phyloP scores from a whole-genome alignment of 768 basidiomycete genomes.

The Tricholoma sp. region DNA sequence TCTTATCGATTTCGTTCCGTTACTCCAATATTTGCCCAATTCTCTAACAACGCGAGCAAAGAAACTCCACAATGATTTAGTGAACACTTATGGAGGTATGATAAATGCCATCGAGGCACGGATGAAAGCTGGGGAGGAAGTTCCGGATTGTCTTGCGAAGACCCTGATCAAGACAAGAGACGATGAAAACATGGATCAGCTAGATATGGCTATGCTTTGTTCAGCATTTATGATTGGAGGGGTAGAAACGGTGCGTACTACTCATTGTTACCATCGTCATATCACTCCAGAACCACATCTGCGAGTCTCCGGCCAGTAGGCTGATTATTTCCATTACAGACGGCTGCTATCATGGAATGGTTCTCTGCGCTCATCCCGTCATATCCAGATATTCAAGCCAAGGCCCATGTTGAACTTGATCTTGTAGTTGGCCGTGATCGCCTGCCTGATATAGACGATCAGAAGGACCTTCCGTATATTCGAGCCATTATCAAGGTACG shows the following conservation, averaged over 20 bases:
- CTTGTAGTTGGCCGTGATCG: constrained; percentile 14
- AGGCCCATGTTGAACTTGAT: constrained; percentile 19
- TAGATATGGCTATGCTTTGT: constrained; percentile 37
- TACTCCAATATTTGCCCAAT: constrained; percentile 37
- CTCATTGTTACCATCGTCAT: too few species aligned
- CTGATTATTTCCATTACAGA: not conserved
- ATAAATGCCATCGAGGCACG: constrained; percentile 31
- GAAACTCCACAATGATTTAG: constrained; percentile 33
- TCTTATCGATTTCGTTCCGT: constrained; percentile 37
- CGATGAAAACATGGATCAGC: constrained; percentile 29
- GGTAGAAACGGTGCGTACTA: constrained; percentile 40
- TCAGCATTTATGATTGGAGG: constrained; percentile 41
- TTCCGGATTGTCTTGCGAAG: constrained; percentile 41
- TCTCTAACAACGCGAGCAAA: constrained; percentile 31
- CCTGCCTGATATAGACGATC: constrained; percentile 13
- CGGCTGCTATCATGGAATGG: constrained; percentile 15
- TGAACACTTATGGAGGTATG: constrained; percentile 35
- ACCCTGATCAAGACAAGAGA: constrained; percentile 28
- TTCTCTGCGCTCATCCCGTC: constrained; percentile 10
- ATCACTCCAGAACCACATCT: too few species aligned
- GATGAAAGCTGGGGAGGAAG: constrained; percentile 29
- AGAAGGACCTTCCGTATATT: constrained; percentile 15
- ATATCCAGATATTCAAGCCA: constrained; percentile 14
- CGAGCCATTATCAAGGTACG: constrained; percentile 12
- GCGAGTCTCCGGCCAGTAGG: too few species aligned